These are phyloP conservation scores for Leptographium galeiforme DNA, from an alignment of 2,329 filamentous ascomycete genomes.

Conservation along the genomic window DNA sequence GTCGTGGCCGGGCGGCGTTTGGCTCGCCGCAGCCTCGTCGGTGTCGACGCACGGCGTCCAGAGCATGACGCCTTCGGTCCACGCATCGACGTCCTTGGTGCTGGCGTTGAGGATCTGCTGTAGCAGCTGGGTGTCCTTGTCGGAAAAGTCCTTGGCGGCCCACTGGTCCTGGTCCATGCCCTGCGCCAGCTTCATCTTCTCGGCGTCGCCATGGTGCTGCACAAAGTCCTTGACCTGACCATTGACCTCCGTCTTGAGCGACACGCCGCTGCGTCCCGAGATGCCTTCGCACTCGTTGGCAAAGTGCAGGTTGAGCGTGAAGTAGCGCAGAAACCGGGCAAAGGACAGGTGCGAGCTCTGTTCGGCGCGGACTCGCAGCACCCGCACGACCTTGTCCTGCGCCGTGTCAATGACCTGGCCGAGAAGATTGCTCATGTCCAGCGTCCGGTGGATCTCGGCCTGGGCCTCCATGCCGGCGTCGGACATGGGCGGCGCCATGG, in stretches of 20 bases:
- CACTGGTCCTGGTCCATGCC: slow-evolving; percentile 72
- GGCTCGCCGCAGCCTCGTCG: slow-evolving; percentile 13
- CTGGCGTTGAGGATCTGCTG: slow-evolving; percentile 54
- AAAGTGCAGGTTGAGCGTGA: slow-evolving; percentile 69
- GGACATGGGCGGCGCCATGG: slow-evolving; percentile 17
- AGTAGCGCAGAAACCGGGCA: slow-evolving; percentile 64
- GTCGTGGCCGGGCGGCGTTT: neutral
- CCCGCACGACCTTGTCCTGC: slow-evolving; percentile 62
- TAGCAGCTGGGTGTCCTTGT: slow-evolving; percentile 46
- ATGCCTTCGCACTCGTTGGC: slow-evolving; percentile 79
- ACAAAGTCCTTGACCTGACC: slow-evolving; percentile 73
- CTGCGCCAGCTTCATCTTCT: slow-evolving; percentile 62
- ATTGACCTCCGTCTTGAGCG: slow-evolving; percentile 68
- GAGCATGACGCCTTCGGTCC: slow-evolving; percentile 48
- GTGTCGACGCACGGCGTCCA: slow-evolving; percentile 30
- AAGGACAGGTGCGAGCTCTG: slow-evolving; percentile 57
- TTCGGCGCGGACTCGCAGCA: slow-evolving; percentile 64
- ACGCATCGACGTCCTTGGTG: slow-evolving; percentile 53
- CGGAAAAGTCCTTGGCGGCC: slow-evolving; percentile 63
- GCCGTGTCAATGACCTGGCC: slow-evolving; percentile 71
- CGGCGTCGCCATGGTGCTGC: slow-evolving; percentile 52
- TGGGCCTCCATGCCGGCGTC: slow-evolving; percentile 38
- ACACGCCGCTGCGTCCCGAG: slow-evolving; percentile 62
- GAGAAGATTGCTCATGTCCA: slow-evolving; percentile 66
- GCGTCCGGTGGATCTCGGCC: slow-evolving; percentile 61